phyloP scores from a whole-genome alignment of 1,139 yeast species.

The Saccharomyces hybrid region DNA sequence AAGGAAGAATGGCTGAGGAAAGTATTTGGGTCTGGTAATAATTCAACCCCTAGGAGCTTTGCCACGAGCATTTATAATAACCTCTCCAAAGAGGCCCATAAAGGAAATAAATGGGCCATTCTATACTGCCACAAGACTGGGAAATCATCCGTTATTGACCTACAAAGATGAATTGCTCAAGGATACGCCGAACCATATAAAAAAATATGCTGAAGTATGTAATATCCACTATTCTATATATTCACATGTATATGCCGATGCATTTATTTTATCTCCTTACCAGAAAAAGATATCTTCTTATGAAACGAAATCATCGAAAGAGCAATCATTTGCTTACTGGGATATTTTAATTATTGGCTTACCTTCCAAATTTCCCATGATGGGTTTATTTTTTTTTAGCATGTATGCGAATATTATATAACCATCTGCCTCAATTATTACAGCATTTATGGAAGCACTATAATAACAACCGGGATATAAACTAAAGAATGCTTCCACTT shows the following conservation, averaged over 20 bases:
- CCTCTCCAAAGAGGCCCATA: slow-evolving; percentile 60
- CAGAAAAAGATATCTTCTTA: no score
- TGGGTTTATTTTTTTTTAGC: no score
- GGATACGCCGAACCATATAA: not conserved
- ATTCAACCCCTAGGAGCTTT: slow-evolving; percentile 66
- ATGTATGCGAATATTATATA: not conserved
- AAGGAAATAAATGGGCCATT: slow-evolving; percentile 68
- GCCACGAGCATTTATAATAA: slow-evolving; percentile 64
- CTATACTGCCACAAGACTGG: slow-evolving; percentile 68
- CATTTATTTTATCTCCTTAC: no score
- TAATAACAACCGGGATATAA: not conserved
- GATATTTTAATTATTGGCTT: no score
- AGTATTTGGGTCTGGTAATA: slow-evolving; percentile 60
- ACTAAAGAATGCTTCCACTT: not conserved
- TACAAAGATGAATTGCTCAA: slow-evolving; percentile 40
- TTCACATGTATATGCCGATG: no score
- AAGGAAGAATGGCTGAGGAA: slow-evolving; percentile 87
- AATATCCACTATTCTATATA: not conserved
- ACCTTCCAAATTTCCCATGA: no score
- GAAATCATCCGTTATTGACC: slow-evolving; percentile 59
- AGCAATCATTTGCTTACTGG: no score
- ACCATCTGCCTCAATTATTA: not conserved
- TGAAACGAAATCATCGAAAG: no score
- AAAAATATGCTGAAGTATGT: not conserved
- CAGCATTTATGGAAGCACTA: not conserved